These are phyloP conservation scores for Sungouiella blattae DNA, from an alignment of 805 yeast genomes.

Conservation along the genomic window DNA sequence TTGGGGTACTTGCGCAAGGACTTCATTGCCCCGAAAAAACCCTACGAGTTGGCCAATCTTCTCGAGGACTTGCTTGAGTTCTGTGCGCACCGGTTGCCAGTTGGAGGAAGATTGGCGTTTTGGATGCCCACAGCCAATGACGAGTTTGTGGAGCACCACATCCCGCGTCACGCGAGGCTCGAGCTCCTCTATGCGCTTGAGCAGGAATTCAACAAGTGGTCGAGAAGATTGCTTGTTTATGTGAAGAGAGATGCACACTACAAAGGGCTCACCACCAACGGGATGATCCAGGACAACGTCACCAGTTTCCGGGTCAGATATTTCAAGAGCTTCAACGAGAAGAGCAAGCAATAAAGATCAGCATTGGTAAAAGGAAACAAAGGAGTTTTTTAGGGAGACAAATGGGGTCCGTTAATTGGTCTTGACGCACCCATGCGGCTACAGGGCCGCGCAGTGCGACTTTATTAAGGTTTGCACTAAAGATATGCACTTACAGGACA, in stretches of 20 bases:
- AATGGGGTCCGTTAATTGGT: not conserved
- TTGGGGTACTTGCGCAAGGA: constrained; percentile 74
- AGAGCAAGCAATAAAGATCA: constrained; percentile 14
- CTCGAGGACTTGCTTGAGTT: constrained; percentile 75
- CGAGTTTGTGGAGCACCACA: constrained; percentile 60
- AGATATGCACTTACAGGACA: constrained; percentile 8
- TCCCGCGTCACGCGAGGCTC: constrained; percentile 76
- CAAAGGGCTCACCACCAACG: constrained; percentile 46
- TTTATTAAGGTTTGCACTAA: constrained; percentile 8
- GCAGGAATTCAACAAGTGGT: constrained; percentile 92
- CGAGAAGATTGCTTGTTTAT: constrained; percentile 80
- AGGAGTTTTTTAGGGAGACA: not conserved
- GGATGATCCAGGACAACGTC: constrained; percentile 47
- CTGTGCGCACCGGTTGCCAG: constrained; percentile 66
- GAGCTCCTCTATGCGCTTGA: constrained; percentile 71
- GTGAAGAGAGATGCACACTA: constrained; percentile 54
- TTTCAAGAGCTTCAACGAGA: constrained; percentile 58
- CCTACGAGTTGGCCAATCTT: constrained; percentile 74
- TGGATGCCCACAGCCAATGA: constrained; percentile 99
- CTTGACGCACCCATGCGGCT: constrained; percentile 15
- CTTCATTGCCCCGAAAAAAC: constrained; percentile 89
- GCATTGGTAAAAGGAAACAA: not conserved
- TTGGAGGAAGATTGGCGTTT: constrained; percentile 79
- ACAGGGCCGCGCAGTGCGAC: constrained; percentile 13
- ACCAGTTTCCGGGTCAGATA: constrained; percentile 69